A percentile compares a stretch with the other conserved stretches of the same genome.
Conservation (phyloP, 2,329 filamentous ascomycete genomes). For the Fusarium camptoceras region DNA sequence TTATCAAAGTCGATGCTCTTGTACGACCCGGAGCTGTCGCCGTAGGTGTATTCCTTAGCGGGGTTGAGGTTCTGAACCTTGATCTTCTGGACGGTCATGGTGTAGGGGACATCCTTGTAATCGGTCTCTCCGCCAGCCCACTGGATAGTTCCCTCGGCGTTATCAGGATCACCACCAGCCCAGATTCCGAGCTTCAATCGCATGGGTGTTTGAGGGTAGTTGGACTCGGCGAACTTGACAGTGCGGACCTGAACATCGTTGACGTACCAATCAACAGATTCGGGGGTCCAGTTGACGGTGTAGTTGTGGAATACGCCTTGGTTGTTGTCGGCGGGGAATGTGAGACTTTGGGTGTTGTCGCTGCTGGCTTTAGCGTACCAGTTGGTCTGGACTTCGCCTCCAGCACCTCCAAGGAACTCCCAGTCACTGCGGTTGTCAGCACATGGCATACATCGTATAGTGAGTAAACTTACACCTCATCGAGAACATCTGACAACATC, state of each 20-base stretch:
- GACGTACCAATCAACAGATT: constrained; percentile 70
- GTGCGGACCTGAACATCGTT: constrained; percentile 55
- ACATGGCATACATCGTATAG: not conserved
- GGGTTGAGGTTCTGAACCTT: constrained; percentile 58
- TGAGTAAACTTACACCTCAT: constrained; percentile 51
- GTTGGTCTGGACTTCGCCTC: constrained; percentile 77
- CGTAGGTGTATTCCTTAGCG: constrained; percentile 50
- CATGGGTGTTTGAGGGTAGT: constrained; percentile 78
- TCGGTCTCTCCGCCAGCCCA: constrained; percentile 72
- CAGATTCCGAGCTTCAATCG: constrained; percentile 72
- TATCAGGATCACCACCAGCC: constrained; percentile 55
- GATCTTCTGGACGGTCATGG: constrained; percentile 64
- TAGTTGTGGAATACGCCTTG: constrained; percentile 69
- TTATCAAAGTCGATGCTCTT: constrained; percentile 42
- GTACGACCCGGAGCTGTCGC: constrained; percentile 42
- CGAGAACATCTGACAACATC: constrained; percentile 80
- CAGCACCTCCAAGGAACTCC: constrained; percentile 79
- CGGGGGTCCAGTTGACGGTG: constrained; percentile 73
- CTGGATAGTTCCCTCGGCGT: constrained; percentile 69
- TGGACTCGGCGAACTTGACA: constrained; percentile 56
- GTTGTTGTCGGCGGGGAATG: constrained; percentile 17
- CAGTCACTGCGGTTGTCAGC: constrained; percentile 62
- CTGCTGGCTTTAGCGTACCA: constrained; percentile 78
- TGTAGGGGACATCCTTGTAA: constrained; percentile 62
- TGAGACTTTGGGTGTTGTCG: constrained; percentile 44